These are phyloP conservation scores for Penicillium daleae DNA, from an alignment of 495 filamentous ascomycete genomes.

Conservation along the genomic window DNA sequence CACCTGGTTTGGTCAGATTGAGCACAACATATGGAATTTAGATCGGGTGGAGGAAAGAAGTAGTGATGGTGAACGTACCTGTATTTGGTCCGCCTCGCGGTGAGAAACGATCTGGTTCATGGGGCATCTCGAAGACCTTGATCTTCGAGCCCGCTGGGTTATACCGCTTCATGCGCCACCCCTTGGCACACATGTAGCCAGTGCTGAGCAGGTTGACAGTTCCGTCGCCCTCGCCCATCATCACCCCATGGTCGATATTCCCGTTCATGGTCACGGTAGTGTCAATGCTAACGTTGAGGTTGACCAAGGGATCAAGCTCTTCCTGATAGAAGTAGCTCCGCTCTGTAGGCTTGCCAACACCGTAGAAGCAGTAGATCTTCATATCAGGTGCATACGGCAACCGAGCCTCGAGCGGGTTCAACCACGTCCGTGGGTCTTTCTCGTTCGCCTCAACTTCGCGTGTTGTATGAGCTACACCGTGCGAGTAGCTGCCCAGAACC, in stretches of 20 bases:
- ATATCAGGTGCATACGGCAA: conserved; percentile 86
- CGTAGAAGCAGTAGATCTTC: conserved; percentile 99
- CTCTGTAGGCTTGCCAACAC: conserved; percentile 88
- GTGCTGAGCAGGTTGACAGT: conserved; percentile 87
- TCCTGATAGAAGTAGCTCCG: conserved; percentile 88
- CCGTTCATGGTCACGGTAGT: conserved; percentile 69
- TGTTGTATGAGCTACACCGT: conserved; percentile 81
- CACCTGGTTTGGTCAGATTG: conserved; percentile 51
- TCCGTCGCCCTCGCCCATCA: conserved; percentile 93
- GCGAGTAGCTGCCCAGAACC: conserved; percentile 75
- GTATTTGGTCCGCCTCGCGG: conserved; percentile 94
- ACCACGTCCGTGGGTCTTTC: conserved; percentile 79
- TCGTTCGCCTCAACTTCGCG: conserved; percentile 89
- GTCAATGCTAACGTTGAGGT: conserved; percentile 88
- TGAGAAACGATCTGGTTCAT: conserved; percentile 91
- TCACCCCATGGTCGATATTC: conserved; percentile 80
- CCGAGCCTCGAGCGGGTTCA: conserved; percentile 91
- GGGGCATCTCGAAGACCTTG: conserved; percentile 91
- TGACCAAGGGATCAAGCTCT: conserved; percentile 63
- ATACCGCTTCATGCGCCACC: conserved; percentile 88
- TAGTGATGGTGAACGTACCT: conserved; percentile 44
- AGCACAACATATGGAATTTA: neutral
- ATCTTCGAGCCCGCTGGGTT: conserved; percentile 84
- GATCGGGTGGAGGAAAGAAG: neutral
- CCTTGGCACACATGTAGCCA: conserved; percentile 95